These are phyloP conservation scores for Rhododendron molle DNA, from an alignment of 148 eudicot species.

Conservation along the genomic window DNA sequence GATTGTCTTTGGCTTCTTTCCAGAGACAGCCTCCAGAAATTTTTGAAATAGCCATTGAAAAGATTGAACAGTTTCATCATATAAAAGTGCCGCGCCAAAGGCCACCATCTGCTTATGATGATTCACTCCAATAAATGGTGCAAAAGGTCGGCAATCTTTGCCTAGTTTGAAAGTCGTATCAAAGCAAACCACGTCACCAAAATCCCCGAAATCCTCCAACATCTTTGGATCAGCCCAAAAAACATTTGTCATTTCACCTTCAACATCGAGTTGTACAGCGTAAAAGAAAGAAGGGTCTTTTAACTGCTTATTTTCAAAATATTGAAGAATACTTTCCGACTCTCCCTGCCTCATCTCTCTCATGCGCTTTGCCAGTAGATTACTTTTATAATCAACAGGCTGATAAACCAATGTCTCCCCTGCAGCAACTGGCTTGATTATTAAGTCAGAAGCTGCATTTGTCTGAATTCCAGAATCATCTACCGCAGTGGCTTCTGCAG, in stretches of 20 bases:
- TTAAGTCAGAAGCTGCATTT: conserved; percentile 10
- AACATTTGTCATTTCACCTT: conserved; percentile 26
- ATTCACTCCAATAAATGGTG: conserved; percentile 28
- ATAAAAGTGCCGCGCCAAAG: conserved; percentile 30
- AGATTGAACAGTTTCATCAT: conserved; percentile 32
- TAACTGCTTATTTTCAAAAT: conserved; percentile 15
- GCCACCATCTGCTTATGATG: conserved; percentile 24
- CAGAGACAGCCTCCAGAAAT: conserved; percentile 22
- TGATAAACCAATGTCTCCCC: conserved; percentile 10
- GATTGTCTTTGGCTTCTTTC: conserved; percentile 34
- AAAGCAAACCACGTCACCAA: conserved; percentile 31
- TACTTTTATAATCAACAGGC: conserved; percentile 10
- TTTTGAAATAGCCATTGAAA: conserved; percentile 36
- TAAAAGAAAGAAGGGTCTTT: conserved; percentile 29
- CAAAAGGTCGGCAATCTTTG: conserved; percentile 26
- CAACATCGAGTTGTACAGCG: conserved; percentile 26
- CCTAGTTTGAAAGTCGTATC: conserved; percentile 27
- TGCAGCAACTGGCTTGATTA: conserved; percentile 8
- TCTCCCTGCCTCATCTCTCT: conserved; percentile 24
- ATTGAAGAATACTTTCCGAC: conserved; percentile 20
- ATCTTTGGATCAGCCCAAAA: conserved; percentile 34
- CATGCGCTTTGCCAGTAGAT: conserved; percentile 15
- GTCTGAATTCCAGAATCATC: conserved; percentile 7
- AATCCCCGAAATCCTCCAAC: conserved; percentile 28
- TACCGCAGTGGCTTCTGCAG: conserved; percentile 9